Conservation (phyloP, 2,329 filamentous ascomycete species). For the Xylaria polymorpha region DNA sequence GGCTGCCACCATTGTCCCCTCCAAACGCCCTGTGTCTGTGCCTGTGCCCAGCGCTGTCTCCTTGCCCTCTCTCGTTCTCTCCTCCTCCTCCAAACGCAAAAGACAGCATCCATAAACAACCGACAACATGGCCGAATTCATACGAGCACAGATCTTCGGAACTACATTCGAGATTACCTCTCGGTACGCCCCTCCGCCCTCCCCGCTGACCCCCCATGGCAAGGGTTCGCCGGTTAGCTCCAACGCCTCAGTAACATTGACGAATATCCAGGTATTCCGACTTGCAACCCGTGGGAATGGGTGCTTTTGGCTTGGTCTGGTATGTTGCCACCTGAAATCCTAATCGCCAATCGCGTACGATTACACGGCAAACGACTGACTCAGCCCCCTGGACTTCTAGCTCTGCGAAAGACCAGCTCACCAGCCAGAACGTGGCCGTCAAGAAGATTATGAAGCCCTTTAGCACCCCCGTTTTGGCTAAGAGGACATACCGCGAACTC, state of each 20-base stretch:
- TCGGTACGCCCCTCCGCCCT: conserved; percentile 68
- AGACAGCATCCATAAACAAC: conserved; percentile 32
- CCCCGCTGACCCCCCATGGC: conserved; percentile 7
- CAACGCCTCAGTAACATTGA: conserved; percentile 30
- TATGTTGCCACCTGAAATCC: conserved; percentile 59
- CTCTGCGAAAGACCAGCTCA: conserved; percentile 97
- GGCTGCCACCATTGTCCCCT: conserved; percentile 22
- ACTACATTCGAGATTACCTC: conserved; percentile 99
- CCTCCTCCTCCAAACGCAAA: conserved; percentile 9
- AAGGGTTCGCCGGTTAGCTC: conserved; percentile 2
- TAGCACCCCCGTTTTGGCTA: conserved; percentile 97
- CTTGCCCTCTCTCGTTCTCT: conserved; percentile 17
- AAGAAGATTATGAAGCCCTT: conserved; percentile 99
- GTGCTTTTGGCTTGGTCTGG: conserved; percentile 98
- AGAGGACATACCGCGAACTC: conserved; percentile 96
- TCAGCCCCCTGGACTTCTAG: conserved; percentile 58
- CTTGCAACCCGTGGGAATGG: conserved; percentile 98
- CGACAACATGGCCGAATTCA: conserved; percentile 94
- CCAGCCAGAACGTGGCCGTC: conserved; percentile 93
- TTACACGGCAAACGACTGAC: conserved; percentile 14
- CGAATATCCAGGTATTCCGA: conserved; percentile 82
- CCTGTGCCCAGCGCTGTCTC: conserved; percentile 8
- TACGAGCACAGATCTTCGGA: conserved; percentile 98
- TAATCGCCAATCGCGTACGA: conserved; percentile 8
- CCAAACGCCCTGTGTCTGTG: background rate